Conservation (phyloP, 768 basidiomycete genomes). For the Hygrophoropsis aurantiaca region DNA sequence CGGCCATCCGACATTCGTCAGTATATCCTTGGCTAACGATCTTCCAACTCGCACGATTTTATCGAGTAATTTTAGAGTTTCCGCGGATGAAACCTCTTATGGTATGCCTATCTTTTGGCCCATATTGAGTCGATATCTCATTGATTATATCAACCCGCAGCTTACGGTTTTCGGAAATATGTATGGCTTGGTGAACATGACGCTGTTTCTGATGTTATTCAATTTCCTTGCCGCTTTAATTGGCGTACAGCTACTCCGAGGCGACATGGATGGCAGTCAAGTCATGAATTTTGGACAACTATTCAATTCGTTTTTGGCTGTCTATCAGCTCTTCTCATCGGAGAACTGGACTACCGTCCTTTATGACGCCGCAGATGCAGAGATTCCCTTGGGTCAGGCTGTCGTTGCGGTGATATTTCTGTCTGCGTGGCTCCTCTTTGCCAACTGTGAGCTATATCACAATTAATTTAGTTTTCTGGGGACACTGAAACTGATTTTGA, state of each 20-base stretch:
- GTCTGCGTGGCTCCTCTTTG: conserved; percentile 83
- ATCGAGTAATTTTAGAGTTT: conserved; percentile 86
- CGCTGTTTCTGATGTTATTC: conserved; percentile 83
- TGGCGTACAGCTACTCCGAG: conserved; percentile 81
- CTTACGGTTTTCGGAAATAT: conserved; percentile 89
- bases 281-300: conserved; percentile 78
- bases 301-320: conserved; percentile 80
- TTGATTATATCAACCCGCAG: conserved; percentile 37
- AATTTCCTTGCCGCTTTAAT: conserved; percentile 85
- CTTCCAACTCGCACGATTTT: conserved; percentile 85
- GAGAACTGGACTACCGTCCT: conserved; percentile 91
- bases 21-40: conserved; percentile 89
- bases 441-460: conserved; percentile 71
- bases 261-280: conserved; percentile 58
- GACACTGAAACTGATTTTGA: conserved; percentile 3
- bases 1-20: conserved; percentile 59
- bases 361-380: conserved; percentile 61
- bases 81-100: conserved; percentile 88
- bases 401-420: conserved; percentile 72
- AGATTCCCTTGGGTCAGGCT: conserved; percentile 65
- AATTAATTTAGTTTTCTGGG: not conserved
- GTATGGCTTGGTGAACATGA: conserved; percentile 89
- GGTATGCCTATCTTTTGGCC: conserved; percentile 39
- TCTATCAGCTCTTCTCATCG: conserved; percentile 89
- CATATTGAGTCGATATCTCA: not conserved